phyloP scores from a whole-genome alignment of 352 stramenopile genomes.

The Phytophthora citricola region DNA sequence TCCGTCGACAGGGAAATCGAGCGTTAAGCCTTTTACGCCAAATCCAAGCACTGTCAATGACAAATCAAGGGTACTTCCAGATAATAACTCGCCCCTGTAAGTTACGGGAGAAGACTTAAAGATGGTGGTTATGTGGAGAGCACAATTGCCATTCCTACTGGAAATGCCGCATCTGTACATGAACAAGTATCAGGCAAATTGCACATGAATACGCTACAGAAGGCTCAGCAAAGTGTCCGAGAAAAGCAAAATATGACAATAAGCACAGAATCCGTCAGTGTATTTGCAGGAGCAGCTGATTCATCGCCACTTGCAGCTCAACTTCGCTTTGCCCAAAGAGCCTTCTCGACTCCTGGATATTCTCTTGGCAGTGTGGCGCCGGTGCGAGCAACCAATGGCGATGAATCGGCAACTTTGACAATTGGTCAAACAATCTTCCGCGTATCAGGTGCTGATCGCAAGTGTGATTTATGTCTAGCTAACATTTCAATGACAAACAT shows the following conservation, averaged over 20 bases:
- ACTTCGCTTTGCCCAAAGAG: conserved; percentile 24
- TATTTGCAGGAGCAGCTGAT: conserved; percentile 10
- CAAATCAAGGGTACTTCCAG: neutral
- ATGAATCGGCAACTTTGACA: neutral
- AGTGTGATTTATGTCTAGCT: conserved; percentile 43
- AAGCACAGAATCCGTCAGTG: conserved; percentile 16
- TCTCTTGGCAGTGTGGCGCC: conserved; percentile 14
- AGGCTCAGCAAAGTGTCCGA: conserved; percentile 31
- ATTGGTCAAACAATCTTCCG: neutral
- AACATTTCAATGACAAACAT: conserved; percentile 38
- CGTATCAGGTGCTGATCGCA: neutral
- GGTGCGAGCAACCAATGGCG: neutral
- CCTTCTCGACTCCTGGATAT: conserved; percentile 33
- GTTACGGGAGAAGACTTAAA: conserved; percentile 24
- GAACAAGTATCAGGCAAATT: conserved; percentile 6
- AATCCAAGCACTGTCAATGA: neutral
- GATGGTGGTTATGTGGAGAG: conserved; percentile 32
- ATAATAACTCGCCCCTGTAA: neutral
- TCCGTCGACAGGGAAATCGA: conserved; percentile 13
- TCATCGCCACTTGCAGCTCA: conserved; percentile 22
- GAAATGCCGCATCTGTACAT: neutral
- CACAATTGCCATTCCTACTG: neutral
- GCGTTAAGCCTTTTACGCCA: neutral
- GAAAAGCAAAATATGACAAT: conserved; percentile 17
- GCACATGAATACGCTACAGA: conserved; percentile 11